Evolutionary conservation across 2,329 filamentous ascomycete genomes (phyloP).

Genomic region (Colletotrichum sansevieriae): DNA sequence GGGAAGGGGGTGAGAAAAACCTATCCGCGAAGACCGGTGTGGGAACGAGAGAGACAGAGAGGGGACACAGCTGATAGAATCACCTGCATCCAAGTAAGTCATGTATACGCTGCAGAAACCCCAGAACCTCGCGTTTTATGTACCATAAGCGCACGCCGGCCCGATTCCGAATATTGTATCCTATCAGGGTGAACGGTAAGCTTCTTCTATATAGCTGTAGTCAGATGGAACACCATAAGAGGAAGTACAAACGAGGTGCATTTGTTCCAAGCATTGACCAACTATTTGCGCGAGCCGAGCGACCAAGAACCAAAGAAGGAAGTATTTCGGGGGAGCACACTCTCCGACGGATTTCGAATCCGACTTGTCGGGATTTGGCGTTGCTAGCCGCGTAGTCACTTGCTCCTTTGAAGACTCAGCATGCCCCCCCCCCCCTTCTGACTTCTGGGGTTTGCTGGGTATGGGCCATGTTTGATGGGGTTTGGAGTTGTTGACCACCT

Average conservation of each 20-base stretch:
- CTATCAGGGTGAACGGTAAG: neutral
- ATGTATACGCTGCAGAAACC: constrained; percentile 6
- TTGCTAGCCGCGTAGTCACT: constrained; percentile 5
- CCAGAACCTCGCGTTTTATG: neutral
- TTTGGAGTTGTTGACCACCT: neutral
- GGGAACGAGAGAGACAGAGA: neutral
- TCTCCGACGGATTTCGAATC: constrained; percentile 9
- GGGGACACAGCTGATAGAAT: constrained; percentile 13
- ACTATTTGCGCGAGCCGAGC: no score
- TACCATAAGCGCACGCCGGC: constrained; percentile 19
- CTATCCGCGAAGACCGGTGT: neutral
- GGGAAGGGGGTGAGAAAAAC: neutral
- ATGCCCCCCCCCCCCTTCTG: neutral
- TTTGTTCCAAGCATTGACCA: no score
- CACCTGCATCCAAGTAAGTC: constrained; percentile 16
- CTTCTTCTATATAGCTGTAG: neutral
- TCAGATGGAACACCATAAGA: neutral
- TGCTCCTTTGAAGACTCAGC: constrained; percentile 14
- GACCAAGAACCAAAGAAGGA: neutral
- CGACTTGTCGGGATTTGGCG: constrained; percentile 17
- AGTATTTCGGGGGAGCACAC: neutral
- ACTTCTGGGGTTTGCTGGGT: constrained; percentile 1
- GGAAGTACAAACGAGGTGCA: neutral
- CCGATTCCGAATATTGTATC: constrained; percentile 10
- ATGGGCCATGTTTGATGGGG: constrained; percentile 6